Conservation (phyloP, 371 early-diverging fungal genomes). For the Umbelopsis sp. region DNA sequence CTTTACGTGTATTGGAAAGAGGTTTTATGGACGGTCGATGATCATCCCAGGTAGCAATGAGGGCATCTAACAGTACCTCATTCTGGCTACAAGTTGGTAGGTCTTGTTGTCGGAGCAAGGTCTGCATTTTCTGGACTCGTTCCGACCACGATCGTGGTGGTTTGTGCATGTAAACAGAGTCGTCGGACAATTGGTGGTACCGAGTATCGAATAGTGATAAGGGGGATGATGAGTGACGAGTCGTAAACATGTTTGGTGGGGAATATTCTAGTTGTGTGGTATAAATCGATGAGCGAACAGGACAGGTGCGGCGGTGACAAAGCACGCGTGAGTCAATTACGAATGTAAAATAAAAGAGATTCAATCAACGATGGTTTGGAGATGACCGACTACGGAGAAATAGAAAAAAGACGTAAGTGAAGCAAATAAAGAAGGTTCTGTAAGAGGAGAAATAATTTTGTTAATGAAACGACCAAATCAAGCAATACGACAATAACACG, state of each 20-base stretch:
- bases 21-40: conserved; percentile 7
- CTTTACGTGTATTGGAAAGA: conserved; percentile 3
- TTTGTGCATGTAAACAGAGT: not conserved
- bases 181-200: conserved; percentile 7
- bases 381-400: conserved; percentile 11
- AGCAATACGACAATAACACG: no score
- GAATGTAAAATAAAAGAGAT: no score
- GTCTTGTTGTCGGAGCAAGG: conserved; percentile 6
- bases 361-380: not conserved
- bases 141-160: not conserved
- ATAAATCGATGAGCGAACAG: not conserved
- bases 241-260: conserved; percentile 10
- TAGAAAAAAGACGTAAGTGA: not conserved
- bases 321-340: not conserved
- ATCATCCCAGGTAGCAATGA: conserved; percentile 11
- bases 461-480: no score
- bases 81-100: not conserved
- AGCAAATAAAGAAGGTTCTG: not conserved
- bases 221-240: not conserved
- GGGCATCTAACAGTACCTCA: conserved; percentile 11
- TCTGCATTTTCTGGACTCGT: conserved; percentile 10
- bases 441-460: no score
- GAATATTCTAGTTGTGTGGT: conserved; percentile 8
- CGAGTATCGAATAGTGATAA: not conserved
- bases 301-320: not conserved